Conservation (phyloP, 2,329 filamentous ascomycete species). For the Exophiala aquamarina region DNA sequence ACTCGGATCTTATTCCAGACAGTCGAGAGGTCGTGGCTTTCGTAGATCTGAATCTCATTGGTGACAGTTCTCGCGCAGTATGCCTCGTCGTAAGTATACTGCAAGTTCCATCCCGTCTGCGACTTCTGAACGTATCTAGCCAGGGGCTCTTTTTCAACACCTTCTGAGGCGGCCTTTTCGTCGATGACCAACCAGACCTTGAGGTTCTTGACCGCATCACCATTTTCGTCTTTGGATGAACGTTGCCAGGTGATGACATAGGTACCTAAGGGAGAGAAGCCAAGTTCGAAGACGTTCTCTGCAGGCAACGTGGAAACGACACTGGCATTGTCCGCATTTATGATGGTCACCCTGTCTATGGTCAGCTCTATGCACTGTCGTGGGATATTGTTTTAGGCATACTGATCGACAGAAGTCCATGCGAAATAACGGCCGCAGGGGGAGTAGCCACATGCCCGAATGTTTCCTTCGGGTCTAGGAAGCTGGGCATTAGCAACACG, state of each 20-base stretch:
- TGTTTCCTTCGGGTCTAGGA: conserved; percentile 81
- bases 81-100: conserved; percentile 91
- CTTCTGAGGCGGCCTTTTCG: conserved; percentile 57
- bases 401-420: conserved; percentile 82
- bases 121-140: conserved; percentile 94
- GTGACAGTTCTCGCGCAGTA: conserved; percentile 91
- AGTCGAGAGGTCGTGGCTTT: conserved; percentile 78
- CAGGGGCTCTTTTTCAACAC: conserved; percentile 68
- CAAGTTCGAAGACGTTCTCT: conserved; percentile 86
- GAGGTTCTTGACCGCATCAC: conserved; percentile 91
- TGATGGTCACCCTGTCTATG: conserved; percentile 67
- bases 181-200: conserved; percentile 92
- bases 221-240: conserved; percentile 85
- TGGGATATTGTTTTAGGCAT: conserved; percentile 24
- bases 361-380: neutral
- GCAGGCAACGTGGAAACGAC: conserved; percentile 73
- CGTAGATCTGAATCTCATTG: conserved; percentile 97
- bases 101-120: conserved; percentile 93
- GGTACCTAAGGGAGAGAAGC: conserved; percentile 88
- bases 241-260: conserved; percentile 98
- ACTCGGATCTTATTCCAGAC: conserved; percentile 95
- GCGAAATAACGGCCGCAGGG: conserved; percentile 95
- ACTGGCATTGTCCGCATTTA: conserved; percentile 76
- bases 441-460: conserved; percentile 93
- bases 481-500: conserved; percentile 8